Conservation (phyloP, 2,329 filamentous ascomycete genomes). For the Calonectria honghensis region DNA sequence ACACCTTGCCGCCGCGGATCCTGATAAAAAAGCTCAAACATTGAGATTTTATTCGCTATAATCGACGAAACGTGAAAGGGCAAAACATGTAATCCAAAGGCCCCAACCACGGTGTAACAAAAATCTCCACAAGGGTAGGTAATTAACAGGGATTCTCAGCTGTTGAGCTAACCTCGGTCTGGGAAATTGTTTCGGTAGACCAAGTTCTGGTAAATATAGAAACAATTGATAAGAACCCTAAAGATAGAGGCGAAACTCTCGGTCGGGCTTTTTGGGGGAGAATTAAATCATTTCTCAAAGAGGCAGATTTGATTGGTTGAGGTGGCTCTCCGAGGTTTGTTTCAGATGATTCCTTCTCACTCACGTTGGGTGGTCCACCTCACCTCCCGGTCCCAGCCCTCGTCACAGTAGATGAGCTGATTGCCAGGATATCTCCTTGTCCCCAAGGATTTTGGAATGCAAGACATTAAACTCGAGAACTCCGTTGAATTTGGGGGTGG, state of each 20-base stretch:
- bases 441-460: neutral
- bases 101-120: neutral
- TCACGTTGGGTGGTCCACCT: neutral
- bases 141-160: neutral
- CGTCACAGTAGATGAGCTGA: neutral
- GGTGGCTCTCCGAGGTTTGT: neutral
- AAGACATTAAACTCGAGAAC: neutral
- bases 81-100: neutral
- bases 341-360: neutral
- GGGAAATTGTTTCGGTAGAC: neutral
- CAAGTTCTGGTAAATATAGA: neutral
- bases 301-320: neutral
- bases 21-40: neutral
- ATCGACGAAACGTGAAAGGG: neutral
- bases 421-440: neutral
- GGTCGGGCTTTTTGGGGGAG: neutral
- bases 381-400: neutral
- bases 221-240: neutral
- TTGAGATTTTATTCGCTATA: neutral
- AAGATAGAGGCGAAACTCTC: neutral
- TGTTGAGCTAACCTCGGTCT: neutral
- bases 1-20: neutral
- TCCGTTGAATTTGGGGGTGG: neutral
- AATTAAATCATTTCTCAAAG: neutral
- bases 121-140: neutral